Evolutionary conservation across 257 asterid genomes (phyloP).

Genomic region (Mitragyna speciosa): DNA sequence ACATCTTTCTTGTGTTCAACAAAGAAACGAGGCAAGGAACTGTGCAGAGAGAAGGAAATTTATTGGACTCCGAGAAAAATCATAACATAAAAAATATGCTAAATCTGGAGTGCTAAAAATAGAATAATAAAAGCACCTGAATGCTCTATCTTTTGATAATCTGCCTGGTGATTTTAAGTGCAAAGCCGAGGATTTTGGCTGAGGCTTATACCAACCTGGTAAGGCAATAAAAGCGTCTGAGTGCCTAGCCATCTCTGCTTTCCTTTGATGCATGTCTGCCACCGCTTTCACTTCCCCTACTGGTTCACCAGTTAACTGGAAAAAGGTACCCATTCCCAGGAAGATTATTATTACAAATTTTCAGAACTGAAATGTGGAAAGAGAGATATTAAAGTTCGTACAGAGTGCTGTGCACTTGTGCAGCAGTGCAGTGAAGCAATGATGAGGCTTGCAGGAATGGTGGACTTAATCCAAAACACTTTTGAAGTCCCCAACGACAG

Average conservation of each 20-base stretch:
- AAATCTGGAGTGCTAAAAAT: conserved; percentile 16
- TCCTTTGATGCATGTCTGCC: conserved; percentile 97
- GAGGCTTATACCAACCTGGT: conserved; percentile 67
- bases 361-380: conserved; percentile 21
- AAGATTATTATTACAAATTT: conserved; percentile 2
- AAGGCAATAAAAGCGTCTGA: conserved; percentile 99
- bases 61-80: background rate
- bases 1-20: background rate
- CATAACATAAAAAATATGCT: conserved; percentile 7
- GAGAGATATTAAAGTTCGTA: conserved; percentile 29
- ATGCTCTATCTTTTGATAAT: background rate
- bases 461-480: conserved; percentile 33
- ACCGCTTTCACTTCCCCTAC: conserved; percentile 99
- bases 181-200: conserved; percentile 12
- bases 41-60: background rate
- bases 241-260: conserved; percentile 95
- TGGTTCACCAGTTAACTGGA: conserved; percentile 94
- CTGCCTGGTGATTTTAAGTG: conserved; percentile 21
- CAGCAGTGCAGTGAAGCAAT: conserved; percentile 63
- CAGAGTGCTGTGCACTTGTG: conserved; percentile 40
- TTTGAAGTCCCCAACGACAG: conserved; percentile 30
- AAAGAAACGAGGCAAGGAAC: conserved; percentile 7
- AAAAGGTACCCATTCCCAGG: conserved; percentile 25
- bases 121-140: conserved; percentile 25
- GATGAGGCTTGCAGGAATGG: conserved; percentile 45